Evolutionary conservation across 345 rosid species (phyloP).

Genomic region (Pistacia vera): DNA sequence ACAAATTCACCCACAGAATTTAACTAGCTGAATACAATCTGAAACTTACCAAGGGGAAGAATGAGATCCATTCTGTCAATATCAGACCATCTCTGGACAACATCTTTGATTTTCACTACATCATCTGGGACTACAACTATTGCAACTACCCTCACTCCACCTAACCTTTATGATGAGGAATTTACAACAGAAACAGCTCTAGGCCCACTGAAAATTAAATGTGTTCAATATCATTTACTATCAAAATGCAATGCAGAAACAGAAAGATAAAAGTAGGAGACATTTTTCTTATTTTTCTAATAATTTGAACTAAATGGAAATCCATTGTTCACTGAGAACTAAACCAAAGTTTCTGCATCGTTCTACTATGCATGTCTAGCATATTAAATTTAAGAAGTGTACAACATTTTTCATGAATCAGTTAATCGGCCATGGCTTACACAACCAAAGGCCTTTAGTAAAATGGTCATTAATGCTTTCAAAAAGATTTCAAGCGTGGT

Average conservation of each 20-base stretch:
- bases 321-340: neutral
- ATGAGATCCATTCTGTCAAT: conserved; percentile 75
- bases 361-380: conserved; percentile 3
- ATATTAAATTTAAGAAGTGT: neutral
- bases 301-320: neutral
- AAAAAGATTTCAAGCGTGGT: neutral
- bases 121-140: conserved; percentile 89
- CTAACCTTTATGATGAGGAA: conserved; percentile 81
- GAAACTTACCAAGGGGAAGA: conserved; percentile 72
- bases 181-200: conserved; percentile 74
- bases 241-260: too few relatives aligned
- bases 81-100: conserved; percentile 79
- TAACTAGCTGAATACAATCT: conserved; percentile 3
- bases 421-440: neutral
- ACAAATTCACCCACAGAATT: neutral
- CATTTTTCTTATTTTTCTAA: neutral
- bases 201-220: conserved; percentile 71
- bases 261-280: too few relatives aligned
- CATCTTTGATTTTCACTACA: conserved; percentile 63
- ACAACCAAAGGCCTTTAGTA: neutral
- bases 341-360: neutral
- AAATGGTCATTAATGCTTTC: neutral
- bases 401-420: neutral
- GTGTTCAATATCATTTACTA: conserved; percentile 1
- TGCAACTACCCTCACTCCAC: conserved; percentile 77